A percentile compares a stretch with the other conserved stretches of the same genome.
Evolutionary conservation across 306 rosid species (phyloP).

Genomic region (Datisca glomerata): DNA sequence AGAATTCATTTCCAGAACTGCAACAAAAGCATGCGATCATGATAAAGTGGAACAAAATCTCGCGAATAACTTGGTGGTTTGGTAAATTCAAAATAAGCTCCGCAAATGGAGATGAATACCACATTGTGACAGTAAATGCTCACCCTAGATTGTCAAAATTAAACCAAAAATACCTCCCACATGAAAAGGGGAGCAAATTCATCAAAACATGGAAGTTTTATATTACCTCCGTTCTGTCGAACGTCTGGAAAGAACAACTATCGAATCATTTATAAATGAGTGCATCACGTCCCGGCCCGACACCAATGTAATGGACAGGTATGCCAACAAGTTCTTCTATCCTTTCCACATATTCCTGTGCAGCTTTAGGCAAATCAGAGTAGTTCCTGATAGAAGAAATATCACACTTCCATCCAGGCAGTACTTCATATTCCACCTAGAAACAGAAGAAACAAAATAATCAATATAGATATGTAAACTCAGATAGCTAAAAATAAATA

Average conservation of each 20-base stretch:
- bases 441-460: conserved; percentile 9
- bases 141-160: neutral
- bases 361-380: conserved; percentile 77
- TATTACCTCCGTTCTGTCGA: conserved; percentile 13
- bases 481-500: neutral
- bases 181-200: conserved; percentile 14
- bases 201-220: conserved; percentile 12
- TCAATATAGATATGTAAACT: neutral
- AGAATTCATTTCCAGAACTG: too few species aligned
- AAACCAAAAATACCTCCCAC: neutral
- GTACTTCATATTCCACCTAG: conserved; percentile 79
- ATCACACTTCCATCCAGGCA: conserved; percentile 84
- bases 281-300: conserved; percentile 96
- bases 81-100: too few species aligned
- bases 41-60: too few species aligned
- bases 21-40: too few species aligned
- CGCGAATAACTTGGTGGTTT: too few species aligned
- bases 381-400: conserved; percentile 75
- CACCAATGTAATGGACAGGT: conserved; percentile 87
- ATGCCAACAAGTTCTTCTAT: conserved; percentile 79
- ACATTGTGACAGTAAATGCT: too few species aligned
- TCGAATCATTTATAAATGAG: conserved; percentile 51
- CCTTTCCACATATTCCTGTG: conserved; percentile 67
- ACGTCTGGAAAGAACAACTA: neutral
- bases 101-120: too few species aligned